Evolutionary conservation across 2,329 filamentous ascomycete genomes (phyloP).

Genomic region (Onygenales sp.): DNA sequence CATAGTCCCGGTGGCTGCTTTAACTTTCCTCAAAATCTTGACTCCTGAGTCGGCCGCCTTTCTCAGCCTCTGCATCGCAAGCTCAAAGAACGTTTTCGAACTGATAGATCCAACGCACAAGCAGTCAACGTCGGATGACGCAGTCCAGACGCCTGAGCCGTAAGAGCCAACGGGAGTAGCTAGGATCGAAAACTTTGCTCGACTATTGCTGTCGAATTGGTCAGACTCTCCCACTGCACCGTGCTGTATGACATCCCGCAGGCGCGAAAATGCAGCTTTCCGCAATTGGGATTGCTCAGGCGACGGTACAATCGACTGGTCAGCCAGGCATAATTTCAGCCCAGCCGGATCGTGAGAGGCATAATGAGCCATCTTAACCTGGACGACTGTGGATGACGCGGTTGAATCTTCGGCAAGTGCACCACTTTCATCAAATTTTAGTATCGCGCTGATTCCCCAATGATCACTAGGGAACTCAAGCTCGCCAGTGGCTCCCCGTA

Average conservation of each 20-base stretch:
- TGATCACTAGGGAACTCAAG: conserved; percentile 24
- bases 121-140: conserved; percentile 55
- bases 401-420: neutral
- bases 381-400: neutral
- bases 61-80: conserved; percentile 47
- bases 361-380: neutral
- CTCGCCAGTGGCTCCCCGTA: conserved; percentile 12
- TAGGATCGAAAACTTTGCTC: conserved; percentile 31
- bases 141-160: conserved; percentile 53
- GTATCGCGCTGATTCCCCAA: conserved; percentile 13
- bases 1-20: conserved; percentile 53
- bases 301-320: conserved; percentile 38
- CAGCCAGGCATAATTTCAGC: conserved; percentile 31
- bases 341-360: conserved; percentile 6
- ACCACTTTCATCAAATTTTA: conserved; percentile 2
- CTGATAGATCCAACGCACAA: conserved; percentile 56
- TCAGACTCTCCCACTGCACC: conserved; percentile 16
- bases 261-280: conserved; percentile 35
- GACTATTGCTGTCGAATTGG: conserved; percentile 12
- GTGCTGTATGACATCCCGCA: conserved; percentile 37
- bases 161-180: conserved; percentile 58
- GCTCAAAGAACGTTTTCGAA: conserved; percentile 50
- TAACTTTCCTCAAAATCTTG: conserved; percentile 47
- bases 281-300: conserved; percentile 35
- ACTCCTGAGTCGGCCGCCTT: conserved; percentile 38